A percentile compares a stretch with the other conserved stretches of the same genome.
These are phyloP conservation scores for Podaxis sp. DNA, from an alignment of 768 basidiomycete species.

Conservation along the genomic window DNA sequence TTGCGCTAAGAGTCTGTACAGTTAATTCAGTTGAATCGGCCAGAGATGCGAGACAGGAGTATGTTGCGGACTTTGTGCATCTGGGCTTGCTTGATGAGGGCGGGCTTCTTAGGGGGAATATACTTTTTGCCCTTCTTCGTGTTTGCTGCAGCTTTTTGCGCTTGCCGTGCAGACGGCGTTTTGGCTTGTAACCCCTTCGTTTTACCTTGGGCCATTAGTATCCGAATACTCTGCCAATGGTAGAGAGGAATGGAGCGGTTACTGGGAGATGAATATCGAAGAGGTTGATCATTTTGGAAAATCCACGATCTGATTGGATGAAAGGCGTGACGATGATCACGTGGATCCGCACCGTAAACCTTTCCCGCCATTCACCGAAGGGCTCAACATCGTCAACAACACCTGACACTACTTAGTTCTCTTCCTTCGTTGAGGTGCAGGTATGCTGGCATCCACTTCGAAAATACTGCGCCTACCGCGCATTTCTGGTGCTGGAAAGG, in stretches of 20 bases:
- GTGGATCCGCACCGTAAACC: slow-evolving; percentile 34
- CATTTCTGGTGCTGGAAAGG: slow-evolving; percentile 49
- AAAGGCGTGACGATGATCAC: slow-evolving; percentile 13
- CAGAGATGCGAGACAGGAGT: not conserved
- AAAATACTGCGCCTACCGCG: slow-evolving; percentile 55
- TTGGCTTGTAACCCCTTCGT: slow-evolving; percentile 75
- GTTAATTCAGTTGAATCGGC: not conserved
- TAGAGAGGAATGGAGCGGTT: not conserved
- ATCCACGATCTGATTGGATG: not conserved
- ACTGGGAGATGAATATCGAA: not conserved
- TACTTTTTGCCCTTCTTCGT: slow-evolving; percentile 79
- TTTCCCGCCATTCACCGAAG: slow-evolving; percentile 44
- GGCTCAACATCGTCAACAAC: slow-evolving; percentile 19
- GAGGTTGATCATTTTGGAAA: not conserved
- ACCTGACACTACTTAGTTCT: slow-evolving; percentile 19
- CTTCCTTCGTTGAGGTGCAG: slow-evolving; percentile 19
- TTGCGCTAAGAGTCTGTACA: slow-evolving; percentile 75
- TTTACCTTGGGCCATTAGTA: slow-evolving; percentile 78
- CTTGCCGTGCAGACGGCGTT: slow-evolving; percentile 52
- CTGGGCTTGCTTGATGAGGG: slow-evolving; percentile 70
- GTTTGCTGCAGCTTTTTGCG: slow-evolving; percentile 65
- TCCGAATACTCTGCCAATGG: not conserved
- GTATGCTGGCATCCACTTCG: slow-evolving; percentile 47
- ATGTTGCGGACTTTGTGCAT: slow-evolving; percentile 64
- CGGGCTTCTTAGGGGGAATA: slow-evolving; percentile 80